Evolutionary conservation across 2,329 filamentous ascomycete species (phyloP).

Genomic region (Aspergillus niger): DNA sequence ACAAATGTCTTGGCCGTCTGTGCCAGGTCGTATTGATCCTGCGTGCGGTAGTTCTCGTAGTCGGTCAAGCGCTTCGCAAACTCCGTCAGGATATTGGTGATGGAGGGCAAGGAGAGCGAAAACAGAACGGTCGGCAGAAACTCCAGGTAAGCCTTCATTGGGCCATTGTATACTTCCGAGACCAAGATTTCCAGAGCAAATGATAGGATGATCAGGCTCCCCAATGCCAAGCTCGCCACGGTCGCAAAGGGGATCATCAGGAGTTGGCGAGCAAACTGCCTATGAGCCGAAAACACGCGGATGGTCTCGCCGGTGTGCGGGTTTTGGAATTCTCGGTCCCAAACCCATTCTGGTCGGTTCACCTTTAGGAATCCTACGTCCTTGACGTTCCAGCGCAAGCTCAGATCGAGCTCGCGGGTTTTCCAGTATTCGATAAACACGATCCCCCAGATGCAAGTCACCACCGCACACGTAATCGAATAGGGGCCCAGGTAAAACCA

Average conservation of each 20-base stretch:
- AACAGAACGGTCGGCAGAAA: constrained; percentile 88
- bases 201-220: constrained; percentile 78
- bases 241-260: constrained; percentile 84
- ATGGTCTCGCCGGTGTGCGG: constrained; percentile 78
- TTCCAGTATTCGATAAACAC: constrained; percentile 97
- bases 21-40: constrained; percentile 78
- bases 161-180: constrained; percentile 87
- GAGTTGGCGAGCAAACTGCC: constrained; percentile 74
- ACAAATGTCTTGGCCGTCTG: constrained; percentile 93
- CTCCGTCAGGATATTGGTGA: constrained; percentile 72
- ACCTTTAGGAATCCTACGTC: constrained; percentile 80
- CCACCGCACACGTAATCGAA: constrained; percentile 75
- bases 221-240: constrained; percentile 69
- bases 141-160: constrained; percentile 78
- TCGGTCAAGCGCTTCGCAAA: constrained; percentile 77
- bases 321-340: constrained; percentile 76
- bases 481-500: constrained; percentile 86
- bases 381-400: constrained; percentile 84
- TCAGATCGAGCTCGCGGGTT: constrained; percentile 83
- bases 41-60: constrained; percentile 89
- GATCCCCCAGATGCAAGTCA: constrained; percentile 82
- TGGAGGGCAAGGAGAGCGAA: constrained; percentile 76
- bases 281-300: constrained; percentile 73
- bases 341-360: constrained; percentile 74
- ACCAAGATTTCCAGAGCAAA: constrained; percentile 97